Conservation (phyloP, 768 basidiomycete species). For the Podaxis sp. region DNA sequence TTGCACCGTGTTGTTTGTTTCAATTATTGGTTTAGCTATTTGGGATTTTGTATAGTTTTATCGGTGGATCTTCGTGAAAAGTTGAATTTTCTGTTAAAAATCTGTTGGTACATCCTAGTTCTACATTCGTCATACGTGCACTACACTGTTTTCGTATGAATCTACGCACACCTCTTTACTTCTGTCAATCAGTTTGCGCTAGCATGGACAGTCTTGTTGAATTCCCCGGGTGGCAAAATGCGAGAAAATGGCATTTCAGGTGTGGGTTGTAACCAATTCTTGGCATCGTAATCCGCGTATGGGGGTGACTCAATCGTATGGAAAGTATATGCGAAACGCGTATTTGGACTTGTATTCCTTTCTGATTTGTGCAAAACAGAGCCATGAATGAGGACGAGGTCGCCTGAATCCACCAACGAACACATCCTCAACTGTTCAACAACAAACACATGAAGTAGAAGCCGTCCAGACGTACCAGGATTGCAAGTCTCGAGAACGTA, state of each 20-base stretch:
- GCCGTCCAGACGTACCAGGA: conserved; percentile 45
- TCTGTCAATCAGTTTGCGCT: background rate
- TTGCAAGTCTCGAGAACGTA: conserved; percentile 70
- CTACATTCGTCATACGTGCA: background rate
- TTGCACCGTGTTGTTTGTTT: background rate
- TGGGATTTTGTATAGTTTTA: background rate
- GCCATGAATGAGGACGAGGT: conserved; percentile 92
- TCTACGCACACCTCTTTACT: background rate
- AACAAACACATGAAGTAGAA: background rate
- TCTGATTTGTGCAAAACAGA: conserved; percentile 90
- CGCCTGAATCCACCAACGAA: conserved; percentile 42
- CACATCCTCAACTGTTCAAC: background rate
- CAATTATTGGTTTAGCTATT: background rate
- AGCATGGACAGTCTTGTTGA: conserved; percentile 8
- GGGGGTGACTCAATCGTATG: conserved; percentile 86
- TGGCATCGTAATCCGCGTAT: conserved; percentile 72
- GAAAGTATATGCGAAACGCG: conserved; percentile 93
- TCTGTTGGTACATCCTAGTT: background rate
- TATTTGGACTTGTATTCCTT: conserved; percentile 73
- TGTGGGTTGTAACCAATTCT: conserved; percentile 96
- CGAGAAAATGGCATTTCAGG: conserved; percentile 74
- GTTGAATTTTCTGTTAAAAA: background rate
- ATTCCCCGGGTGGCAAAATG: conserved; percentile 33
- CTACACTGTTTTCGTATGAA: background rate
- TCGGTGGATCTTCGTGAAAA: background rate